Evolutionary conservation across 129 eudicot genomes (phyloP).

Genomic region (Dittrichia graveolens): DNA sequence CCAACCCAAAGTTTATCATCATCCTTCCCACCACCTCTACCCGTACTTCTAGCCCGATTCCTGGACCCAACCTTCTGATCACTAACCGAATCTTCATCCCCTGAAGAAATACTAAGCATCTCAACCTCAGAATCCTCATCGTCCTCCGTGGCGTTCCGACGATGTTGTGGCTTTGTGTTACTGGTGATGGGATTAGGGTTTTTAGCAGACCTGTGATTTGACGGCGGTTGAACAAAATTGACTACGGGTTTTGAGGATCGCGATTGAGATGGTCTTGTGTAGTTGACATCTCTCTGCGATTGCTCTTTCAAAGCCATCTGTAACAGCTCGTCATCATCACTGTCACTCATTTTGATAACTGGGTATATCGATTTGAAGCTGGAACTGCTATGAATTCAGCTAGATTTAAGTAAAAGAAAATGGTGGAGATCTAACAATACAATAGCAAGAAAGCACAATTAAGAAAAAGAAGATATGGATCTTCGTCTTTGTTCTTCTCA

Average conservation of each 20-base stretch:
- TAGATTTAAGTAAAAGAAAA: background rate
- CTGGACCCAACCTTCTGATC: constrained; percentile 50
- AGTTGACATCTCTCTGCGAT: constrained; percentile 69
- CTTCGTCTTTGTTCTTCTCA: constrained; percentile 21
- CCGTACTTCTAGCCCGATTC: constrained; percentile 38
- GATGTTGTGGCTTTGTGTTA: constrained; percentile 36
- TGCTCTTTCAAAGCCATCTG: constrained; percentile 90
- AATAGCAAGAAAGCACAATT: background rate
- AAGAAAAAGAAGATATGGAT: constrained; percentile 23
- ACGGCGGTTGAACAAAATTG: constrained; percentile 81
- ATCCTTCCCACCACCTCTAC: constrained; percentile 47
- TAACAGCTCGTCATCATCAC: constrained; percentile 90
- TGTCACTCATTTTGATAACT: constrained; percentile 54
- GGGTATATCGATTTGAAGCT: constrained; percentile 11
- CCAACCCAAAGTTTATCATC: constrained; percentile 78
- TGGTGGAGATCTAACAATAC: constrained; percentile 1
- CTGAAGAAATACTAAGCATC: constrained; percentile 94
- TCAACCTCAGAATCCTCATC: constrained; percentile 96
- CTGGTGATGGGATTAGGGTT: constrained; percentile 28
- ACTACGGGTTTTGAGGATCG: constrained; percentile 64
- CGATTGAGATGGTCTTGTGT: constrained; percentile 56
- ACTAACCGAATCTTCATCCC: constrained; percentile 71
- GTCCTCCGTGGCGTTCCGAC: constrained; percentile 53
- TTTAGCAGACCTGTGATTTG: constrained; percentile 46
- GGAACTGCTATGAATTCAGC: constrained; percentile 14